These are phyloP conservation scores for Stentor roeselii DNA, from an alignment of 73 alveolate genomes.

Conservation along the genomic window DNA sequence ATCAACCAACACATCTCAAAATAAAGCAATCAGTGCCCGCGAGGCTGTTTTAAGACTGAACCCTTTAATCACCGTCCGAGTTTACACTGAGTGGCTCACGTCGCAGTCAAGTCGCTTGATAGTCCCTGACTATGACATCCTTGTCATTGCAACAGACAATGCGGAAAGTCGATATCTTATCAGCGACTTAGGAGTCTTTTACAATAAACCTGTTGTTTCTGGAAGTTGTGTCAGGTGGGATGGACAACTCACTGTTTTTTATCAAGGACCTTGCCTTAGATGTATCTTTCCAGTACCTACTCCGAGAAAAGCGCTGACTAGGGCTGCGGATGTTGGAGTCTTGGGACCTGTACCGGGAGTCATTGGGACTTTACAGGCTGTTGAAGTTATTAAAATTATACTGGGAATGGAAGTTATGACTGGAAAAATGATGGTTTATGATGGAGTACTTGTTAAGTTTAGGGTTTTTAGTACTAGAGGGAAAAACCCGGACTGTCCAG, in stretches of 20 bases:
- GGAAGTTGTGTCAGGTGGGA: conserved; percentile 88
- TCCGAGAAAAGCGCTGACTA: conserved; percentile 64
- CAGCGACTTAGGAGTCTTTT: conserved; percentile 80
- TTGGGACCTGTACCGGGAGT: conserved; percentile 86
- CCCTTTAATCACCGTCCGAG: conserved; percentile 55
- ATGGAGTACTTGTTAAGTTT: conserved; percentile 62
- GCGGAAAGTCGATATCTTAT: conserved; percentile 74
- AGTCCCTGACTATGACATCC: conserved; percentile 75
- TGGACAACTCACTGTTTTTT: conserved; percentile 81
- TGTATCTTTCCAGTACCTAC: conserved; percentile 87
- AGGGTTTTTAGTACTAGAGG: conserved; percentile 70
- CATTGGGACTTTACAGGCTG: conserved; percentile 80
- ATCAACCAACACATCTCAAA: conserved; percentile 50
- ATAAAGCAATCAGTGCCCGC: conserved; percentile 75
- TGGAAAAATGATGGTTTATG: conserved; percentile 67
- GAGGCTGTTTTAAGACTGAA: conserved; percentile 59
- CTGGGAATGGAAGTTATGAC: conserved; percentile 65
- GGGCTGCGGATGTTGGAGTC: conserved; percentile 84
- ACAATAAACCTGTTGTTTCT: conserved; percentile 78
- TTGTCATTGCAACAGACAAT: conserved; percentile 85
- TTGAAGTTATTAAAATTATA: conserved; percentile 73
- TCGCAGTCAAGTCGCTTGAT: conserved; percentile 58
- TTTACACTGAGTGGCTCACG: conserved; percentile 35
- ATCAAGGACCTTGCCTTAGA: conserved; percentile 82
- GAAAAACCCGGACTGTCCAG: conserved; percentile 55